These are phyloP conservation scores for Colletotrichum tropicicola DNA, from an alignment of 2,329 filamentous ascomycete species.

Conservation along the genomic window DNA sequence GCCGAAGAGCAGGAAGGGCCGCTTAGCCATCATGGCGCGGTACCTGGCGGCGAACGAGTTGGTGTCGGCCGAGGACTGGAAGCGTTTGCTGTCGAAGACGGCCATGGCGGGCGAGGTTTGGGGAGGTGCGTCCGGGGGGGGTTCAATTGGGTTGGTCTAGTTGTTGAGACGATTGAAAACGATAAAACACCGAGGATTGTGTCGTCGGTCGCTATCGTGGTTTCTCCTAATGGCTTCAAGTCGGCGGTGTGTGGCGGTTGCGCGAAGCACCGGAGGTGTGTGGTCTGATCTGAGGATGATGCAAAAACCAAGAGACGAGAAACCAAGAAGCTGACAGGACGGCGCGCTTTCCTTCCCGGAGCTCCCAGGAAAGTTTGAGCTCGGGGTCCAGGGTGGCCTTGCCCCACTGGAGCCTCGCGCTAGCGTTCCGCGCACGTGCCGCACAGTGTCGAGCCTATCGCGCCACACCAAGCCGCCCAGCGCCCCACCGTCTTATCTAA, in stretches of 20 bases:
- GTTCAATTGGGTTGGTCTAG: background rate
- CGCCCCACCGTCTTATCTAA: constrained; percentile 5
- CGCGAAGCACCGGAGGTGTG: background rate
- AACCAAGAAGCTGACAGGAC: background rate
- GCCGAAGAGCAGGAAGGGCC: constrained; percentile 92
- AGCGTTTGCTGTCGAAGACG: constrained; percentile 76
- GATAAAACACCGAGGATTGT: background rate
- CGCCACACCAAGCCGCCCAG: background rate
- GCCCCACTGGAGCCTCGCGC: background rate
- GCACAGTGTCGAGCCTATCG: constrained; percentile 2
- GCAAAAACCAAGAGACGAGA: background rate
- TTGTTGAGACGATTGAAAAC: no score
- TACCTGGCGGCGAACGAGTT: constrained; percentile 80
- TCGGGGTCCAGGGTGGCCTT: background rate
- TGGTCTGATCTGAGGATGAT: constrained; percentile 19
- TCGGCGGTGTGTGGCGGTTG: background rate
- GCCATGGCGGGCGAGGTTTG: constrained; percentile 57
- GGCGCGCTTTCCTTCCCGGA: background rate
- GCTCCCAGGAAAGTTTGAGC: constrained; percentile 18
- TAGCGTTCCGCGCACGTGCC: constrained; percentile 10
- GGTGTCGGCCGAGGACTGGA: constrained; percentile 71
- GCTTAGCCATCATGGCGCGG: constrained; percentile 76
- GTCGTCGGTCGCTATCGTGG: background rate
- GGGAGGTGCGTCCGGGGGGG: background rate
- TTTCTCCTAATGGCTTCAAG: background rate